Evolutionary conservation across 352 stramenopile genomes (phyloP).

Genomic region (Elongisporangium prolatum): DNA sequence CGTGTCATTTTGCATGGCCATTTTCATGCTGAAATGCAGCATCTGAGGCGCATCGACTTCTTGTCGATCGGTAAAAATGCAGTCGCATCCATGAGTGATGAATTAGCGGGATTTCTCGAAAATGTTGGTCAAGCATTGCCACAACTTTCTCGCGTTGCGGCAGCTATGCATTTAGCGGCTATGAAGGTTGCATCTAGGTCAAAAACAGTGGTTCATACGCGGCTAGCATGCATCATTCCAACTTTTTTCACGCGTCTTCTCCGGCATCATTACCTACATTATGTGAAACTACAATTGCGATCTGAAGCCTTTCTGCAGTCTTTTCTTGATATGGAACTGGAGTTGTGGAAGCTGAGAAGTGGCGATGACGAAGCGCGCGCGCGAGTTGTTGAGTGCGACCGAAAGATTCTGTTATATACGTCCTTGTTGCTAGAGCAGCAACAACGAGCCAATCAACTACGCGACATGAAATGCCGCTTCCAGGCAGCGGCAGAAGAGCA

Average conservation of each 20-base stretch:
- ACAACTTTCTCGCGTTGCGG: conserved; percentile 11
- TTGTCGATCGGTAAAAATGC: neutral
- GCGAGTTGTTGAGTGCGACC: conserved; percentile 12
- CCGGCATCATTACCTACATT: conserved; percentile 7
- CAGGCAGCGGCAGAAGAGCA: conserved; percentile 58
- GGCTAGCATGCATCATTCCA: conserved; percentile 4
- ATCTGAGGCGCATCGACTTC: conserved; percentile 6
- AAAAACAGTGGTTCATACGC: conserved; percentile 5
- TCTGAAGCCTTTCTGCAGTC: conserved; percentile 21
- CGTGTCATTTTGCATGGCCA: conserved; percentile 32
- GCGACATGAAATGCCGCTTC: conserved; percentile 54
- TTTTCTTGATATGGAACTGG: conserved; percentile 20
- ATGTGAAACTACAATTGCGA: conserved; percentile 8
- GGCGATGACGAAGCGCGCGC: conserved; percentile 16
- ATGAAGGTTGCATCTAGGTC: neutral
- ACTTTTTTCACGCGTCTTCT: conserved; percentile 19
- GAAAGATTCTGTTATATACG: conserved; percentile 23
- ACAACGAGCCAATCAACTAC: conserved; percentile 38
- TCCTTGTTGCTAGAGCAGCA: conserved; percentile 29
- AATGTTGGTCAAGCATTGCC: conserved; percentile 18
- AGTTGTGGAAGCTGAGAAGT: conserved; percentile 36
- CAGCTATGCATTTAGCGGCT: conserved; percentile 16
- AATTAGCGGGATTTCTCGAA: conserved; percentile 16
- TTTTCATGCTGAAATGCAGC: conserved; percentile 39
- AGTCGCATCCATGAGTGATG: conserved; percentile 5